Percentiles rank a stretch among this genome's conserved stretches.
Conservation (phyloP, 164 flowering plant species). For the Aristolochia fimbriata region DNA sequence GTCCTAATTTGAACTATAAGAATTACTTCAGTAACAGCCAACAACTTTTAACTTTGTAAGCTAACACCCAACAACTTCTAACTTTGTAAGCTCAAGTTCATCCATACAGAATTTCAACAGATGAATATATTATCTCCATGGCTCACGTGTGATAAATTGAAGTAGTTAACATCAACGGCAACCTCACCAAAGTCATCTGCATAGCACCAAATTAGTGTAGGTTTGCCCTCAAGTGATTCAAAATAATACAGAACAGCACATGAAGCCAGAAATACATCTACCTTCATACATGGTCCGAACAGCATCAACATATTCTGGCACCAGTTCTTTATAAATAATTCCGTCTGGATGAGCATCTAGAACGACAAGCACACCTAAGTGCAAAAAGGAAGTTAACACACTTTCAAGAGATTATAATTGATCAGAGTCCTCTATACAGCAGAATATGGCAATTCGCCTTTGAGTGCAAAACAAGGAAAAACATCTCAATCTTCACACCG, state of each 20-base stretch:
- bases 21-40: too few relatives aligned
- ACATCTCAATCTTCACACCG: neutral
- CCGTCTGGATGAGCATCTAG: conserved; percentile 88
- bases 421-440: neutral
- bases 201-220: neutral
- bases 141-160: conserved; percentile 41
- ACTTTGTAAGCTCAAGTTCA: too few relatives aligned
- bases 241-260: neutral
- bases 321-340: conserved; percentile 65
- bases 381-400: neutral
- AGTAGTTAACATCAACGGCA: conserved; percentile 82
- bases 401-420: neutral
- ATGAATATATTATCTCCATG: conserved; percentile 59
- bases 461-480: neutral
- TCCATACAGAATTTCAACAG: conserved; percentile 33
- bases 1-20: too few relatives aligned
- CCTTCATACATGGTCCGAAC: conserved; percentile 95
- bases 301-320: conserved; percentile 65
- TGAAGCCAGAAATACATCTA: conserved; percentile 12
- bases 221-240: neutral
- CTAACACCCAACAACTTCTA: too few relatives aligned
- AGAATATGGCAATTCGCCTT: neutral
- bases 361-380: conserved; percentile 72
- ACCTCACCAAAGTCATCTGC: conserved; percentile 85
- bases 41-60: too few relatives aligned